Percentiles rank a stretch among this genome's conserved stretches.
Conservation (phyloP, 345 rosid species). For the Ceriops decandra region DNA sequence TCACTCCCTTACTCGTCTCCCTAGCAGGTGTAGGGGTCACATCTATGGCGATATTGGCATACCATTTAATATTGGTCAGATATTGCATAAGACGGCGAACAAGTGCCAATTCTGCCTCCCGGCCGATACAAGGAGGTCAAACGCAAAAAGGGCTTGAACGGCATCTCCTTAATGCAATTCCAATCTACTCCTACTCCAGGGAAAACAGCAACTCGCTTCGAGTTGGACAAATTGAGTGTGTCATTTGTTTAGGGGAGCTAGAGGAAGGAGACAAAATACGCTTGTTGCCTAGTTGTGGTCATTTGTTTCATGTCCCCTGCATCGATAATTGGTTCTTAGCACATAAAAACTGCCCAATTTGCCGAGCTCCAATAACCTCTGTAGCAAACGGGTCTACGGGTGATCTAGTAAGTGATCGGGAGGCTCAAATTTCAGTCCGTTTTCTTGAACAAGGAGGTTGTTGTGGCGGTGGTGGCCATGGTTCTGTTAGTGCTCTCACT, state of each 20-base stretch:
- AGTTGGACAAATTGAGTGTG: slow-evolving; percentile 39
- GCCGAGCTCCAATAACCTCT: slow-evolving; percentile 36
- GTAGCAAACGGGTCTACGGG: not conserved
- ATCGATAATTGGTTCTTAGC: slow-evolving; percentile 65
- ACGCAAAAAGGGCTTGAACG: slow-evolving; percentile 28
- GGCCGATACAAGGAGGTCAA: not conserved
- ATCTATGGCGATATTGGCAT: slow-evolving; percentile 24
- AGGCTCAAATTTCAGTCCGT: not conserved
- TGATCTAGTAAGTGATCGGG: not conserved
- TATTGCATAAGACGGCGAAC: slow-evolving; percentile 22
- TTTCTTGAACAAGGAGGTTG: slow-evolving; percentile 11
- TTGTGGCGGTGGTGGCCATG: not conserved
- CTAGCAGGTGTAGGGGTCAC: slow-evolving; percentile 28
- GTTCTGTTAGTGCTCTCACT: not conserved
- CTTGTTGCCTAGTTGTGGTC: slow-evolving; percentile 61
- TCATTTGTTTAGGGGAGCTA: slow-evolving; percentile 48
- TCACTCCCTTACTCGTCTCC: slow-evolving; percentile 41
- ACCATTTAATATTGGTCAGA: slow-evolving; percentile 33
- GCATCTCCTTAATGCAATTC: slow-evolving; percentile 36
- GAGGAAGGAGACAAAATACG: slow-evolving; percentile 52
- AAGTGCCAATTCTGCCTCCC: not conserved
- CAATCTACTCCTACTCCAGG: slow-evolving; percentile 28
- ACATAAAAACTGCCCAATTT: slow-evolving; percentile 59
- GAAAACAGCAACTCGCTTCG: not conserved
- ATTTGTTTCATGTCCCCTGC: slow-evolving; percentile 66